Percentiles rank a stretch among this genome's conserved stretches.
phyloP scores from a whole-genome alignment of 1,284 basidiomycete species.

The Boletus hoseneyae region DNA sequence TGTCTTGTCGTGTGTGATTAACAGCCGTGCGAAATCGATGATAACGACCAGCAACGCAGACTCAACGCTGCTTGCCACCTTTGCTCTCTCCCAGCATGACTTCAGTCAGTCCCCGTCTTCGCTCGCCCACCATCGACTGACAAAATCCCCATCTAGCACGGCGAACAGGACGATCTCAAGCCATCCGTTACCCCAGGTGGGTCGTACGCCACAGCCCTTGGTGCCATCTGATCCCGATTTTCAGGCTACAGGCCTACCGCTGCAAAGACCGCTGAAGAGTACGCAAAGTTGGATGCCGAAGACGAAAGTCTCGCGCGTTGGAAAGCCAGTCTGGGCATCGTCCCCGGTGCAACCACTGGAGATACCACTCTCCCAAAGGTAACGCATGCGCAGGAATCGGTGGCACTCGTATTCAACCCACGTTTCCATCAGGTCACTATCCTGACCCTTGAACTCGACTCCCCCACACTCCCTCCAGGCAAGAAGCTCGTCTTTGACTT shows the following conservation, averaged over 20 bases:
- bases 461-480: slow-evolving; percentile 61
- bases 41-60: slow-evolving; percentile 25
- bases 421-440: slow-evolving; percentile 54
- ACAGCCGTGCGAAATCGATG: slow-evolving; percentile 35
- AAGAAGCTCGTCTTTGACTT: slow-evolving; percentile 61
- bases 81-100: slow-evolving; percentile 39
- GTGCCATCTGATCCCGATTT: slow-evolving; percentile 20
- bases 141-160: slow-evolving; percentile 38
- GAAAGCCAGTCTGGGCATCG: slow-evolving; percentile 88
- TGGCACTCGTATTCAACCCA: slow-evolving; percentile 10
- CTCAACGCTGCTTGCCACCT: slow-evolving; percentile 17
- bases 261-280: slow-evolving; percentile 67
- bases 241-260: slow-evolving; percentile 71
- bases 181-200: slow-evolving; percentile 64
- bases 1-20: slow-evolving; percentile 12
- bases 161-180: slow-evolving; percentile 63
- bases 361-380: slow-evolving; percentile 63
- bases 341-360: slow-evolving; percentile 44
- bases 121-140: slow-evolving; percentile 3
- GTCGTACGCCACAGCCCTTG: slow-evolving; percentile 2
- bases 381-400: neutral
- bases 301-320: slow-evolving; percentile 86
- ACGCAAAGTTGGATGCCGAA: slow-evolving; percentile 73
- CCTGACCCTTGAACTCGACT: slow-evolving; percentile 65
- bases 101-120: slow-evolving; percentile 32